phyloP scores from a whole-genome alignment of 495 filamentous ascomycete species.

The Melanomma pulvis-pyrius region DNA sequence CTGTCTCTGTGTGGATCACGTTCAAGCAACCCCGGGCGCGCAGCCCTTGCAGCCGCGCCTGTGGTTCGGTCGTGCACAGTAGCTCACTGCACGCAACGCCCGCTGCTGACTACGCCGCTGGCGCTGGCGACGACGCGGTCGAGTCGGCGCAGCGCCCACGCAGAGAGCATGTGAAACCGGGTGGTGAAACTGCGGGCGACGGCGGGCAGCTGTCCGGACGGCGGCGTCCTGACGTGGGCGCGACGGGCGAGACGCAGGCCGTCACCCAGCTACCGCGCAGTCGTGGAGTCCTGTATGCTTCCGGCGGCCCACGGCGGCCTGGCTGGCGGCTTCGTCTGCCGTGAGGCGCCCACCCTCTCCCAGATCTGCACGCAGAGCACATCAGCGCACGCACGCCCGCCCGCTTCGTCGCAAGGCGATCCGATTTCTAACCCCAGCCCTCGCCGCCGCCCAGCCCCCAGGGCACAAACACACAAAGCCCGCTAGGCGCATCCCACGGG shows the following conservation, averaged over 20 bases:
- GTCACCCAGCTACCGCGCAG: not conserved
- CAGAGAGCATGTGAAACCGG: conserved; percentile 34
- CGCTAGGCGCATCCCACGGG: not conserved
- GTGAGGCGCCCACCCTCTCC: conserved; percentile 2
- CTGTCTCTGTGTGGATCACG: conserved; percentile 33
- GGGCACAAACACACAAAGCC: not conserved
- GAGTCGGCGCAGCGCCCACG: not conserved
- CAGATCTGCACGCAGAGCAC: conserved; percentile 27
- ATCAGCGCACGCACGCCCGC: conserved; percentile 5
- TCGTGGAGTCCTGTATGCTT: not conserved
- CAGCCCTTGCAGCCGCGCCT: conserved; percentile 36
- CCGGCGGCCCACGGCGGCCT: not conserved
- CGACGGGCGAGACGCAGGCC: not conserved
- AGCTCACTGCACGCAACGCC: conserved; percentile 32
- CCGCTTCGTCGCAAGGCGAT: conserved; percentile 32
- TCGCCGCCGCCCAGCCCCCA: not conserved
- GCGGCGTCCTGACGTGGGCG: not conserved
- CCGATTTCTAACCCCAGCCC: conserved; percentile 26
- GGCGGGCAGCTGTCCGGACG: not conserved
- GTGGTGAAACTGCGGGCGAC: conserved; percentile 24
- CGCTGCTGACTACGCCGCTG: not conserved
- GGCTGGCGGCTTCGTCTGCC: not conserved
- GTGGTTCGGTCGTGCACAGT: conserved; percentile 13
- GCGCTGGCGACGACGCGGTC: not conserved
- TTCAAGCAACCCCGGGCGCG: conserved; percentile 22